phyloP scores from a whole-genome alignment of 2,329 filamentous ascomycete genomes.

The Akanthomyces lecanii region DNA sequence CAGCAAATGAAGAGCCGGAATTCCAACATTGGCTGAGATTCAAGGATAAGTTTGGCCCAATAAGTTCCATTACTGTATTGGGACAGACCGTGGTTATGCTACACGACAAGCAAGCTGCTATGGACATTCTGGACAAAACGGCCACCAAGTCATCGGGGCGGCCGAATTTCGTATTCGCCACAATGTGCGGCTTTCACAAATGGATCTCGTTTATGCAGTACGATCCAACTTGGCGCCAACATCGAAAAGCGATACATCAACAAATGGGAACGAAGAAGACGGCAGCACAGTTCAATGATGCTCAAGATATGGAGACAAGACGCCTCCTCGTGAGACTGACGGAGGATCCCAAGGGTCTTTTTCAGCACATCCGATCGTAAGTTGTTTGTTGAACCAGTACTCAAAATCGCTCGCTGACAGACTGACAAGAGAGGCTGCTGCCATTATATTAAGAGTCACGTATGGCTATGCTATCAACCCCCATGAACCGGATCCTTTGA shows the following conservation, averaged over 20 bases:
- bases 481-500: slow-evolving; percentile 22
- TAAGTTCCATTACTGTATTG: slow-evolving; percentile 24
- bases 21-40: slow-evolving; percentile 33
- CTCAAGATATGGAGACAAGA: slow-evolving; percentile 27
- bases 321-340: slow-evolving; percentile 25
- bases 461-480: slow-evolving; percentile 26
- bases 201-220: slow-evolving; percentile 21
- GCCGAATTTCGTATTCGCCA: slow-evolving; percentile 18
- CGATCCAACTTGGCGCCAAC: slow-evolving; percentile 20
- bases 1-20: slow-evolving; percentile 29
- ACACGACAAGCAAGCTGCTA: slow-evolving; percentile 33
- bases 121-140: slow-evolving; percentile 30
- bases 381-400: neutral
- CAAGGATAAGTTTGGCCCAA: slow-evolving; percentile 31
- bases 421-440: slow-evolving; percentile 21
- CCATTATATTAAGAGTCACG: slow-evolving; percentile 21
- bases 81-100: slow-evolving; percentile 38
- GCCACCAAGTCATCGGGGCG: slow-evolving; percentile 22
- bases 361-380: slow-evolving; percentile 24
- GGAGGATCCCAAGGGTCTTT: slow-evolving; percentile 21
- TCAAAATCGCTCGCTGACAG: neutral
- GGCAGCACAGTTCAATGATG: slow-evolving; percentile 18
- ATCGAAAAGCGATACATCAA: slow-evolving; percentile 30
- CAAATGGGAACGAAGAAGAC: slow-evolving; percentile 26
- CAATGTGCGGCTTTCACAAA: neutral